A percentile compares a stretch with the other conserved stretches of the same genome.
Conservation (phyloP, 352 stramenopile genomes). For the Globisporangium spinosum region DNA sequence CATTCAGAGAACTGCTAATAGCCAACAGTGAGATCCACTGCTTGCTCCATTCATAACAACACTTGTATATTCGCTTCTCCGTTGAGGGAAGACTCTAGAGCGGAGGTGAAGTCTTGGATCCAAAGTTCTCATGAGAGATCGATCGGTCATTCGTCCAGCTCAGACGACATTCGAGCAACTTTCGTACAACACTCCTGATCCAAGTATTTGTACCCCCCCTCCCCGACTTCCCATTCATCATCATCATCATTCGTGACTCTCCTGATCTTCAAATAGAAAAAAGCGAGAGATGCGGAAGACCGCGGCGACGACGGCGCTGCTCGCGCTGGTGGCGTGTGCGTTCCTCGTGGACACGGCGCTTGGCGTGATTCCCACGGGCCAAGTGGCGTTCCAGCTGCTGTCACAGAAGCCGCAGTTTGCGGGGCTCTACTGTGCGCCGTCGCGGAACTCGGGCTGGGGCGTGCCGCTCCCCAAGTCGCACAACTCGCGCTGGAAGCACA, state of each 20-base stretch:
- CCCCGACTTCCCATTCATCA: no score
- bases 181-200: not conserved
- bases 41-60: not conserved
- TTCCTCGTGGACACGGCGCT: not conserved
- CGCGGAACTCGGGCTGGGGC: constrained; percentile 50
- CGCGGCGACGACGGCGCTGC: not conserved
- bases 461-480: constrained; percentile 38
- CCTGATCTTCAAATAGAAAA: not conserved
- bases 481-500: constrained; percentile 52
- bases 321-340: constrained; percentile 5
- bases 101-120: not conserved
- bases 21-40: no score
- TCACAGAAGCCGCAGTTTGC: constrained; percentile 33
- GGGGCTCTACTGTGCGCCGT: constrained; percentile 54
- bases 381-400: constrained; percentile 38
- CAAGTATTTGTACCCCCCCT: not conserved
- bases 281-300: not conserved
- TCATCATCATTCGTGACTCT: not conserved
- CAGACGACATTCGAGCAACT: not conserved
- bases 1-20: no score
- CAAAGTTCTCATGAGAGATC: not conserved
- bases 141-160: not conserved
- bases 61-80: not conserved
- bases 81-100: no score
- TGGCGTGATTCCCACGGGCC: constrained; percentile 42